Evolutionary conservation across 2,329 filamentous ascomycete species (phyloP).

Genomic region (Dichotomopilus funicola): DNA sequence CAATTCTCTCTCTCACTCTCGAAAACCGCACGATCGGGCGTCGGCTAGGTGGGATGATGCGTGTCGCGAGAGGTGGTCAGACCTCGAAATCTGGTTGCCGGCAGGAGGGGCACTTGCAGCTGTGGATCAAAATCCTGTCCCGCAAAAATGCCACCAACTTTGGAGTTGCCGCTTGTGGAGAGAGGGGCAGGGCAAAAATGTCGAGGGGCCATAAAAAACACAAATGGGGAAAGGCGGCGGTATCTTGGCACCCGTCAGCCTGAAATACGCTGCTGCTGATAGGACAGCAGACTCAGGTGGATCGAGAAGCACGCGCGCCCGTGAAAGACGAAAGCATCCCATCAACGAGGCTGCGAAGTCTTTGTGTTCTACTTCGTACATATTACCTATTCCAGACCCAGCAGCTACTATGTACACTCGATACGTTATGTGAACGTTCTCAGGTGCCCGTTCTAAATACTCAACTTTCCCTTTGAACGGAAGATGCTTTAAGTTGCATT

Average conservation of each 20-base stretch:
- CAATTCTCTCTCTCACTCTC: not conserved
- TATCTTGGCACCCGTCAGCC: slow-evolving; percentile 19
- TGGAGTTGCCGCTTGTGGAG: slow-evolving; percentile 14
- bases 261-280: slow-evolving; percentile 19
- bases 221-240: not conserved
- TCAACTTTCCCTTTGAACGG: too few species aligned
- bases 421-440: too few species aligned
- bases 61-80: slow-evolving; percentile 3
- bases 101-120: slow-evolving; percentile 21
- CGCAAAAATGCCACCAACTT: slow-evolving; percentile 16
- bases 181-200: slow-evolving; percentile 25
- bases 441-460: too few species aligned
- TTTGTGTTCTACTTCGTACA: too few species aligned
- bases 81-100: slow-evolving; percentile 13
- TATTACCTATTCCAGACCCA: too few species aligned
- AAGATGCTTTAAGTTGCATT: too few species aligned
- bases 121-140: slow-evolving; percentile 18
- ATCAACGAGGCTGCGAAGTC: too few species aligned
- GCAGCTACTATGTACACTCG: too few species aligned
- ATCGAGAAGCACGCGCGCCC: not conserved
- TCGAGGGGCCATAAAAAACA: slow-evolving; percentile 7
- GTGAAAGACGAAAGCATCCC: too few species aligned
- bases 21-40: not conserved
- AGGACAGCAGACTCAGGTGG: slow-evolving; percentile 14
- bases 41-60: slow-evolving; percentile 8